Percentiles rank a stretch among this genome's conserved stretches.
These are phyloP conservation scores for Eremochloa ophiuroides DNA, from an alignment of 176 grass and related monocot species.

Conservation along the genomic window DNA sequence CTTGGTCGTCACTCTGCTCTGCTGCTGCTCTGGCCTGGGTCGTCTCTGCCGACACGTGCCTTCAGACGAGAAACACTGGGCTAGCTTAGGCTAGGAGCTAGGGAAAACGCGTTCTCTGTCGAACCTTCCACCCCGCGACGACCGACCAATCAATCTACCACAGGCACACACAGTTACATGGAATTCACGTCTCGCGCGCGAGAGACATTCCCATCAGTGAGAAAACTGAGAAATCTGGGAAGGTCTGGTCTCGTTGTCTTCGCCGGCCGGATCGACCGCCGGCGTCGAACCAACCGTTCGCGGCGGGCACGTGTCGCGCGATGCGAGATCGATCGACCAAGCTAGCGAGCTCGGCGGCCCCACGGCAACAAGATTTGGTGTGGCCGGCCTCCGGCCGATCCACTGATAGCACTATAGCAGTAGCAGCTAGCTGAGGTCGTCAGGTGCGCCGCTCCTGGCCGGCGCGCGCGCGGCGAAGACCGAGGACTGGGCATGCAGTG, in stretches of 20 bases:
- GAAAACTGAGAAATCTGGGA: background rate
- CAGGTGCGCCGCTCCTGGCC: background rate
- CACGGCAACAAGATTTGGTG: constrained; percentile 1
- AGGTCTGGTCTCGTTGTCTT: background rate
- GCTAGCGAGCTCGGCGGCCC: no score
- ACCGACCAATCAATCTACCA: background rate
- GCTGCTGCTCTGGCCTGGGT: no score
- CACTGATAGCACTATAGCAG: no score
- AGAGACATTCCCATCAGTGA: constrained; percentile 19
- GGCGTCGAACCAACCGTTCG: background rate
- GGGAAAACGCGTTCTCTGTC: no score
- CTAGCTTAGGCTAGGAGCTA: no score
- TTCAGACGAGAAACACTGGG: no score
- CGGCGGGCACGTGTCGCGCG: background rate
- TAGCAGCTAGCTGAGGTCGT: no score
- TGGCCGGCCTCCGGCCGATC: background rate
- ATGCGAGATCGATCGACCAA: background rate
- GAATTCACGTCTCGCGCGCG: background rate
- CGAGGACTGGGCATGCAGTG: background rate
- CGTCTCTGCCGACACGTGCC: no score
- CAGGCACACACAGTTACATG: no score
- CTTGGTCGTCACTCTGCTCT: no score
- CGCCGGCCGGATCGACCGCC: constrained; percentile 2
- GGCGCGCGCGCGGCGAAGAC: background rate
- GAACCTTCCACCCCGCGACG: background rate